phyloP scores from a whole-genome alignment of 768 basidiomycete genomes.

The Trametes coccinea region DNA sequence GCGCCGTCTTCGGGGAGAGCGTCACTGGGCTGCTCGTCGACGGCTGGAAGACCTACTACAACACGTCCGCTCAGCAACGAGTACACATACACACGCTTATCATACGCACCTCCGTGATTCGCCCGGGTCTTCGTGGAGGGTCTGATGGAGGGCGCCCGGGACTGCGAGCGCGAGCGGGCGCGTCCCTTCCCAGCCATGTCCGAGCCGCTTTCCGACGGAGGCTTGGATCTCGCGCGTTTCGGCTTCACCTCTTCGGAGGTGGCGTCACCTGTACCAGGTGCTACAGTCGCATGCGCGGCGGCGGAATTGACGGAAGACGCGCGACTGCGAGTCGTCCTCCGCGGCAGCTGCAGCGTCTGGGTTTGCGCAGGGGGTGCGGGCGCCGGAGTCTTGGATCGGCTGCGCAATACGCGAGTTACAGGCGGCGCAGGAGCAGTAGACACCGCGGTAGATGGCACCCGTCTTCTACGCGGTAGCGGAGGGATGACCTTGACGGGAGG shows the following conservation, averaged over 20 bases:
- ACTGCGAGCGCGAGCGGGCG: neutral
- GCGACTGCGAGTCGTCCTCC: conserved; percentile 14
- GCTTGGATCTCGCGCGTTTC: conserved; percentile 4
- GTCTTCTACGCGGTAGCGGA: conserved; percentile 1
- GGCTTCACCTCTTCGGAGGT: neutral
- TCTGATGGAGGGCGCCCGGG: neutral
- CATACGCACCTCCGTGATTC: neutral
- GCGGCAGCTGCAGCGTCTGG: neutral
- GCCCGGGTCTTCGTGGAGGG: neutral
- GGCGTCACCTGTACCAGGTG: no score
- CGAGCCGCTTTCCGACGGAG: neutral
- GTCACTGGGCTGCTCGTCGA: neutral
- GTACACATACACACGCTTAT: no score
- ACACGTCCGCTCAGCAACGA: neutral
- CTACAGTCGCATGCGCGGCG: neutral
- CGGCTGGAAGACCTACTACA: neutral
- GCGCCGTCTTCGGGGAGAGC: neutral
- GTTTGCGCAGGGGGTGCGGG: neutral
- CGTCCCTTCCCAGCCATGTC: neutral
- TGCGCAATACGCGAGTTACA: conserved; percentile 2
- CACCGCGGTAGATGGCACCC: neutral
- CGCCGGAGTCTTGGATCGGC: conserved; percentile 13
- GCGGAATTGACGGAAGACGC: neutral
- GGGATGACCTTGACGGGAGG: neutral
- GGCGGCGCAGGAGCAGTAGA: neutral